phyloP scores from a whole-genome alignment of 2,329 filamentous ascomycete genomes.

The Aspergillus ibericus region DNA sequence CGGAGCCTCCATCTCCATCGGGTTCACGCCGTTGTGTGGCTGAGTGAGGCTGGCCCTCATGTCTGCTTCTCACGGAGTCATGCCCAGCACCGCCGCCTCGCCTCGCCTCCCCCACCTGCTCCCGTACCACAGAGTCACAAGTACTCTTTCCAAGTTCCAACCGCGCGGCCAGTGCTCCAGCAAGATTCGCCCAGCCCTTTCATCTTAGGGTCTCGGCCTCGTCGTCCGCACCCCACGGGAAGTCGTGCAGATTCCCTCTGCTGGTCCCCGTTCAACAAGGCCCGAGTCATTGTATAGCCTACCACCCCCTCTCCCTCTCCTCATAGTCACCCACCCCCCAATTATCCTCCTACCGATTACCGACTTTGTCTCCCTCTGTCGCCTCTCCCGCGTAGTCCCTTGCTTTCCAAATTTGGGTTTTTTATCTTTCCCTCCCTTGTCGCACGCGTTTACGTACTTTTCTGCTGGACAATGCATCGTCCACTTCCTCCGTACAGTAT shows the following conservation, averaged over 20 bases:
- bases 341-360: constrained; percentile 1
- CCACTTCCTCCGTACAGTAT: too few species aligned
- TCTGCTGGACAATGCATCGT: not conserved
- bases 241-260: constrained; percentile 30
- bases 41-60: constrained; percentile 23
- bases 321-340: constrained; percentile 17
- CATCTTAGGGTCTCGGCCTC: constrained; percentile 55
- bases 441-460: too few species aligned
- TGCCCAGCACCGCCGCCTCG: constrained; percentile 34
- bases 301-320: constrained; percentile 11
- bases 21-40: constrained; percentile 20
- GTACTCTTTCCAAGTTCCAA: constrained; percentile 43
- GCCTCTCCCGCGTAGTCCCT: constrained; percentile 3
- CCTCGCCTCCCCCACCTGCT: constrained; percentile 34
- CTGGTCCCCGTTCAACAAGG: constrained; percentile 34
- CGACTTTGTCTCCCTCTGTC: constrained; percentile 8
- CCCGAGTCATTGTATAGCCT: constrained; percentile 42
- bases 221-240: constrained; percentile 49
- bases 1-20: constrained; percentile 21
- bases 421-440: too few species aligned
- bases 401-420: not conserved
- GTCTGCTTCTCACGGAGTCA: constrained; percentile 29
- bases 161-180: constrained; percentile 48
- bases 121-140: constrained; percentile 36
- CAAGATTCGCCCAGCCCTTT: constrained; percentile 57